Evolutionary conservation across 2,329 filamentous ascomycete species (phyloP).

Genomic region (Phyllosticta citriasiana): DNA sequence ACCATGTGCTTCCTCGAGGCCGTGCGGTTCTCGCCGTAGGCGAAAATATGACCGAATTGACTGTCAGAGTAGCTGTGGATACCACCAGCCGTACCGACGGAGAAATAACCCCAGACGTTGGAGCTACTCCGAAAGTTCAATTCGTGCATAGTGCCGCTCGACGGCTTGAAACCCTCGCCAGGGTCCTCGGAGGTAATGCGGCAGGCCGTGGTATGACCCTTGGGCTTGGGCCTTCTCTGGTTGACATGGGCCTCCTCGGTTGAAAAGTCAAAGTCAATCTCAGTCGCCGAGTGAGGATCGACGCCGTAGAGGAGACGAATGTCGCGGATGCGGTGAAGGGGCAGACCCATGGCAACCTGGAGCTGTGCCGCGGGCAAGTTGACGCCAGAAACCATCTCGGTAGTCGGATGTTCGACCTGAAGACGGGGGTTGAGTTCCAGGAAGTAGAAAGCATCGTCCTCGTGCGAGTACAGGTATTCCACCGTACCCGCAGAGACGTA

Average conservation of each 20-base stretch:
- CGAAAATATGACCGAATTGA: slow-evolving; percentile 98
- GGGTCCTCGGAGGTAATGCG: slow-evolving; percentile 99
- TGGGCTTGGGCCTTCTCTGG: slow-evolving; percentile 83
- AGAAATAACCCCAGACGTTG: slow-evolving; percentile 99
- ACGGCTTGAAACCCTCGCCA: slow-evolving; percentile 98
- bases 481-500: slow-evolving; percentile 99
- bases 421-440: slow-evolving; percentile 97
- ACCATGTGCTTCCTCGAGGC: slow-evolving; percentile 99
- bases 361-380: slow-evolving; percentile 95
- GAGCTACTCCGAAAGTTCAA: slow-evolving; percentile 98
- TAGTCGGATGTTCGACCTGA: slow-evolving; percentile 98
- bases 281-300: slow-evolving; percentile 73
- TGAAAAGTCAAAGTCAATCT: slow-evolving; percentile 96
- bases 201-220: slow-evolving; percentile 95
- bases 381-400: slow-evolving; percentile 97
- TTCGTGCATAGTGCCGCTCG: slow-evolving; percentile 97
- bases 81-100: slow-evolving; percentile 87
- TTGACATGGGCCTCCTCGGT: slow-evolving; percentile 71
- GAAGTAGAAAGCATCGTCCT: slow-evolving; percentile 99
- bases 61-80: slow-evolving; percentile 99
- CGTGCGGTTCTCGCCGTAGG: slow-evolving; percentile 93
- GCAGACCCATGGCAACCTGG: slow-evolving; percentile 97
- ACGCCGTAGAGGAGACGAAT: slow-evolving; percentile 94
- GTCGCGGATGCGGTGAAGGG: slow-evolving; percentile 87
- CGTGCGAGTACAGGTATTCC: slow-evolving; percentile 96